Evolutionary conservation across 148 eudicot genomes (phyloP).

Genomic region (Rhododendron mucronatum): DNA sequence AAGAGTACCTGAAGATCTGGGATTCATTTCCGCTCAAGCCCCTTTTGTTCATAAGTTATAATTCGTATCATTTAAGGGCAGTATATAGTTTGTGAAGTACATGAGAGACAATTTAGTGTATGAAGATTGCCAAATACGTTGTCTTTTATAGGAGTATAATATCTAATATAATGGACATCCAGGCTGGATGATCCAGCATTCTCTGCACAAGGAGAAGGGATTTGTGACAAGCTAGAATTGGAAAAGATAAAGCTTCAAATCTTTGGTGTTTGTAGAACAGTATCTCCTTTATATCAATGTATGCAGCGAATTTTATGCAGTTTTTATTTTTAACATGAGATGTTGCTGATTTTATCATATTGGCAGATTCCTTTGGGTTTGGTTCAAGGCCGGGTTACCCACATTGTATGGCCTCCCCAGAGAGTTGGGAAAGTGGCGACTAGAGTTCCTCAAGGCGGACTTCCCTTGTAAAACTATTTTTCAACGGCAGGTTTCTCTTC

Average conservation of each 20-base stretch:
- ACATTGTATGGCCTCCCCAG: constrained; percentile 85
- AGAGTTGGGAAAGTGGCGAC: constrained; percentile 59
- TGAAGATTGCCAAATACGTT: neutral
- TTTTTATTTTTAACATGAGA: neutral
- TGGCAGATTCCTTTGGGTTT: constrained; percentile 86
- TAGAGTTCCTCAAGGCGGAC: constrained; percentile 27
- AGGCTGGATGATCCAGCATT: neutral
- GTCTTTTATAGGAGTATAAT: neutral
- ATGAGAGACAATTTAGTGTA: neutral
- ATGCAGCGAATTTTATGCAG: neutral
- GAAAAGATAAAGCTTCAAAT: neutral
- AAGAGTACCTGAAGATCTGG: neutral
- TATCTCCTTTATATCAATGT: neutral
- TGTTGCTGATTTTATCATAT: constrained; percentile 2
- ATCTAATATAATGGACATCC: neutral
- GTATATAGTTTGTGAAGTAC: neutral
- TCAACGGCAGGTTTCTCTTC: neutral
- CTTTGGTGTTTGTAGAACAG: neutral
- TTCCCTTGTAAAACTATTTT: constrained; percentile 17
- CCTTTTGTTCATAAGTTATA: neutral
- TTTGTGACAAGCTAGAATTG: neutral
- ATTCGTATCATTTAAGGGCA: neutral
- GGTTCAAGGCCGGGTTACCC: constrained; percentile 75
- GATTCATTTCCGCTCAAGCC: neutral
- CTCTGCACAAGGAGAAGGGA: neutral